These are phyloP conservation scores for Trametes sanguinea DNA, from an alignment of 768 basidiomycete species.

Conservation along the genomic window DNA sequence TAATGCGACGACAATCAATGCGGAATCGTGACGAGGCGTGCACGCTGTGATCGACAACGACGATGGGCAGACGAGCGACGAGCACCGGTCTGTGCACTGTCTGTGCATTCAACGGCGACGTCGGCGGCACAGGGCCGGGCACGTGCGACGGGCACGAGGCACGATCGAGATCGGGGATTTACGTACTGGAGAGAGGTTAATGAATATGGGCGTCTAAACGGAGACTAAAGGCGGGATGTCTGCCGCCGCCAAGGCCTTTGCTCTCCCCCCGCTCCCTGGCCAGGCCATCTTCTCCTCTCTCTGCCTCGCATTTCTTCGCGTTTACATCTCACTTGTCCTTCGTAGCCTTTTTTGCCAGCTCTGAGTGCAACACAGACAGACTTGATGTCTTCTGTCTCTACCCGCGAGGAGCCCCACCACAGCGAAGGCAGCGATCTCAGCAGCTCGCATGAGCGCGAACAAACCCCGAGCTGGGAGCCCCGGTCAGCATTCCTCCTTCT, in stretches of 20 bases:
- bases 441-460: slow-evolving; percentile 17
- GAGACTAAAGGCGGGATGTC: slow-evolving; percentile 11
- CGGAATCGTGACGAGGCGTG: not conserved
- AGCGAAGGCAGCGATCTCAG: slow-evolving; percentile 18
- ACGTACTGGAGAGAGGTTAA: slow-evolving; percentile 14
- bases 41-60: slow-evolving; percentile 8
- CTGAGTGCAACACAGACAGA: not conserved
- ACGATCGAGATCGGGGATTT: slow-evolving; percentile 17
- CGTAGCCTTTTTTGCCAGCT: not conserved
- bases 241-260: slow-evolving; percentile 1
- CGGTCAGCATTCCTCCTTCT: slow-evolving; percentile 6
- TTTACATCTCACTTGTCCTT: not conserved
- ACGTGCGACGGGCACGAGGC: slow-evolving; percentile 14
- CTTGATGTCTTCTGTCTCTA: slow-evolving; percentile 20
- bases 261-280: not conserved
- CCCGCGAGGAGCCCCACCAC: slow-evolving; percentile 8
- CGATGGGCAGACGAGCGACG: not conserved
- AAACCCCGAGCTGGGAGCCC: slow-evolving; percentile 16
- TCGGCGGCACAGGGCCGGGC: slow-evolving; percentile 1
- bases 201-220: slow-evolving; percentile 8
- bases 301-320: not conserved
- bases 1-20: not conserved
- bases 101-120: not conserved
- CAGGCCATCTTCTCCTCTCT: not conserved
- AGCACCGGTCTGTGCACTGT: not conserved